phyloP scores from a whole-genome alignment of 2,329 filamentous ascomycete genomes.

The Acephala macrosclerotiorum region DNA sequence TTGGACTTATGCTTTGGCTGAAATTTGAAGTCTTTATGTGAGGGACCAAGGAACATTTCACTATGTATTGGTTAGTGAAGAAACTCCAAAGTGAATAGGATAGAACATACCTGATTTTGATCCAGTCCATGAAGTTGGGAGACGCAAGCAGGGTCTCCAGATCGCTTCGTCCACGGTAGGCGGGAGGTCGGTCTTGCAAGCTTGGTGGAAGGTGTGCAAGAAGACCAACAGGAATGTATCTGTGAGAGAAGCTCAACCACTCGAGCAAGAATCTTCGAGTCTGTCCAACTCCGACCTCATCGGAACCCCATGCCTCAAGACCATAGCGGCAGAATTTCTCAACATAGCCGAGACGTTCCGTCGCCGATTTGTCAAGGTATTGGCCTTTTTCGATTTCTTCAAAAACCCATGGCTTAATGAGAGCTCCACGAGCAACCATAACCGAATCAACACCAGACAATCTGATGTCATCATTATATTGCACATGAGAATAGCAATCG shows the following conservation, averaged over 20 bases:
- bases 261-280: slow-evolving; percentile 93
- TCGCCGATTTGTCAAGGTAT: slow-evolving; percentile 93
- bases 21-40: slow-evolving; percentile 90
- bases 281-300: slow-evolving; percentile 90
- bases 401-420: slow-evolving; percentile 98
- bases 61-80: slow-evolving; percentile 52
- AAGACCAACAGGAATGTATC: slow-evolving; percentile 90
- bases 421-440: slow-evolving; percentile 94
- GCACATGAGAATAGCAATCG: slow-evolving; percentile 91
- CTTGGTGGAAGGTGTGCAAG: slow-evolving; percentile 87
- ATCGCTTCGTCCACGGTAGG: slow-evolving; percentile 84
- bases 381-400: slow-evolving; percentile 93
- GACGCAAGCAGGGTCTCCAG: slow-evolving; percentile 93
- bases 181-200: slow-evolving; percentile 88
- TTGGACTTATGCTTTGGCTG: slow-evolving; percentile 98
- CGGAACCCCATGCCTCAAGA: slow-evolving; percentile 92
- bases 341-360: slow-evolving; percentile 83
- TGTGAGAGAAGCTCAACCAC: slow-evolving; percentile 91
- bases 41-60: slow-evolving; percentile 96
- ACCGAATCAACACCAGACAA: slow-evolving; percentile 87
- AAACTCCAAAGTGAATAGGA: not conserved
- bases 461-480: slow-evolving; percentile 82
- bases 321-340: slow-evolving; percentile 92
- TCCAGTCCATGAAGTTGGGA: slow-evolving; percentile 95
- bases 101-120: slow-evolving; percentile 88